A percentile compares a stretch with the other conserved stretches of the same genome.
Evolutionary conservation across 768 basidiomycete species (phyloP).

Genomic region (Suillus spraguei): DNA sequence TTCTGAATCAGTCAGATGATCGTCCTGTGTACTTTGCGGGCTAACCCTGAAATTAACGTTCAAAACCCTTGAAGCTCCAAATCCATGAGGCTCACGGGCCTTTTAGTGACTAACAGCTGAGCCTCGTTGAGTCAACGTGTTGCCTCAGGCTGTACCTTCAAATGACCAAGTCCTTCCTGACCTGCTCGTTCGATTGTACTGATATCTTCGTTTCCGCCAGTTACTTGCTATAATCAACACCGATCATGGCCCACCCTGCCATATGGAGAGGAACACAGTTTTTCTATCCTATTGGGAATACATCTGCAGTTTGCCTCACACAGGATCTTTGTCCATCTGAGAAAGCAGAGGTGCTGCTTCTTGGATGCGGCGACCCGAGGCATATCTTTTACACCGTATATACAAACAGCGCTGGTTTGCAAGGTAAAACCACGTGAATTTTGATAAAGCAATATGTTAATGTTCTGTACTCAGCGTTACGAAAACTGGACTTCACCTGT

Average conservation of each 20-base stretch:
- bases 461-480: constrained; percentile 18
- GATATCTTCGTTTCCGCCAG: not conserved
- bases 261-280: constrained; percentile 45
- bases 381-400: constrained; percentile 53
- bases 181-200: not conserved
- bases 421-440: not conserved
- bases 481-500: constrained; percentile 31
- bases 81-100: not conserved
- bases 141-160: not conserved
- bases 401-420: constrained; percentile 4
- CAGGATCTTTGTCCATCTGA: constrained; percentile 49
- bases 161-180: too few relatives aligned
- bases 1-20: not conserved
- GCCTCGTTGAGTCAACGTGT: not conserved
- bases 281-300: constrained; percentile 67
- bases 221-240: not conserved
- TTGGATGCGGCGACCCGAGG: constrained; percentile 62
- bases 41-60: too few relatives aligned
- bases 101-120: not conserved
- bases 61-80: not conserved
- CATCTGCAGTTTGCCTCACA: constrained; percentile 52
- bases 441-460: not conserved
- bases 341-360: constrained; percentile 48
- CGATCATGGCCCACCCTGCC: constrained; percentile 45
- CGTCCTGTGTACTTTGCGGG: not conserved